phyloP scores from a whole-genome alignment of 2,329 filamentous ascomycete genomes.

The Fusarium stilboides region DNA sequence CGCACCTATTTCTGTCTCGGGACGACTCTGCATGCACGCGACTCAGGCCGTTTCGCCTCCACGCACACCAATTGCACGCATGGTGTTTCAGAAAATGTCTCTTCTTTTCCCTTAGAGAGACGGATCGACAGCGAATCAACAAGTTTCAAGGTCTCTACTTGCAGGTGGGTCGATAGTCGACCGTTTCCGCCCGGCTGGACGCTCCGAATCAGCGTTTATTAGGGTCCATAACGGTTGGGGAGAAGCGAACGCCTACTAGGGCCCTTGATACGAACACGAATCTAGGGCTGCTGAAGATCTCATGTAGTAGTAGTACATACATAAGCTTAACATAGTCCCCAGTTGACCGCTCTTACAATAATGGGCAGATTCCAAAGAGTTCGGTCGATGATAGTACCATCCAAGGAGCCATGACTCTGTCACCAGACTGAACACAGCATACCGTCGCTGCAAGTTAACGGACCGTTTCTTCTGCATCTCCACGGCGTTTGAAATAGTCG shows the following conservation, averaged over 20 bases:
- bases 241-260: slow-evolving; percentile 3
- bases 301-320: background rate
- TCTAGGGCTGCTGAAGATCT: slow-evolving; percentile 4
- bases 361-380: slow-evolving; percentile 14
- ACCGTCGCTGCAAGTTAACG: slow-evolving; percentile 1
- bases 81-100: slow-evolving; percentile 41
- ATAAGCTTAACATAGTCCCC: background rate
- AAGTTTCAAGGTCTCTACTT: slow-evolving; percentile 12
- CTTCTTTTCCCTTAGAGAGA: slow-evolving; percentile 5
- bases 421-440: slow-evolving; percentile 13
- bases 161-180: slow-evolving; percentile 13
- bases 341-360: slow-evolving; percentile 24
- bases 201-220: background rate
- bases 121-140: slow-evolving; percentile 22
- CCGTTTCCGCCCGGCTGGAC: background rate
- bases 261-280: slow-evolving; percentile 11
- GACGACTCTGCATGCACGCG: slow-evolving; percentile 22
- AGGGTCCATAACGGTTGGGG: background rate
- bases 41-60: slow-evolving; percentile 36
- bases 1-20: slow-evolving; percentile 37
- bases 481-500: slow-evolving; percentile 4
- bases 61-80: slow-evolving; percentile 18
- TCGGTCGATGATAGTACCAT: slow-evolving; percentile 16
- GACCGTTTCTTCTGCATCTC: slow-evolving; percentile 21
- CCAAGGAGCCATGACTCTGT: slow-evolving; percentile 4